Conservation (phyloP, 768 basidiomycete species). For the Leccinum fibrillosum region DNA sequence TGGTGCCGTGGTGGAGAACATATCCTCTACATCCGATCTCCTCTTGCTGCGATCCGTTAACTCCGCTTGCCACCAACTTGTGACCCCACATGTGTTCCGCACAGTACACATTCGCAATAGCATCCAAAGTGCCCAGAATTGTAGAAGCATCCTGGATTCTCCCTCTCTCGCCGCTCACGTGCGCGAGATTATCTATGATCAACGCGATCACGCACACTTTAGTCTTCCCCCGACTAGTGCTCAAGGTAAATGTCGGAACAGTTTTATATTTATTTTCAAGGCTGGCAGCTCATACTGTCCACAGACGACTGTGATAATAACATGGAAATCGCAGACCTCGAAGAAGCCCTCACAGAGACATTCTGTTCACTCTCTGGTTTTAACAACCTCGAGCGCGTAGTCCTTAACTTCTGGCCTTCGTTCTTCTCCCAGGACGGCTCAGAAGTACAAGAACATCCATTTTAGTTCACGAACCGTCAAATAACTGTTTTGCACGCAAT, state of each 20-base stretch:
- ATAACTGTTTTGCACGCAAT: constrained; percentile 21
- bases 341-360: background rate
- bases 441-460: constrained; percentile 27
- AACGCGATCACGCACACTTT: constrained; percentile 24
- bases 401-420: constrained; percentile 31
- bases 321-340: background rate
- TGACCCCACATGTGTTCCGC: constrained; percentile 23
- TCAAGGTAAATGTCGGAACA: constrained; percentile 7
- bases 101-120: constrained; percentile 23
- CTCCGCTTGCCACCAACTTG: constrained; percentile 22
- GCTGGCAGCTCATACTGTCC: background rate
- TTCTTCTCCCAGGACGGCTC: constrained; percentile 23
- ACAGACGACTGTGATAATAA: background rate
- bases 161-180: constrained; percentile 22
- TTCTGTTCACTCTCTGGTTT: background rate
- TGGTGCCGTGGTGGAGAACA: constrained; percentile 20
- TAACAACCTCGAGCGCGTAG: constrained; percentile 8
- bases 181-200: constrained; percentile 29
- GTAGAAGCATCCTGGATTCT: constrained; percentile 21
- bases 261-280: too few relatives aligned
- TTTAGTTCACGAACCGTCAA: constrained; percentile 31
- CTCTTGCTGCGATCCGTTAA: constrained; percentile 17
- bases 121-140: constrained; percentile 24
- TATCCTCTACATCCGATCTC: constrained; percentile 24
- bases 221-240: constrained; percentile 15